Base-by-base conservation (phyloP, 163 green algal species). In the Prototheca stagnorum region DNA sequence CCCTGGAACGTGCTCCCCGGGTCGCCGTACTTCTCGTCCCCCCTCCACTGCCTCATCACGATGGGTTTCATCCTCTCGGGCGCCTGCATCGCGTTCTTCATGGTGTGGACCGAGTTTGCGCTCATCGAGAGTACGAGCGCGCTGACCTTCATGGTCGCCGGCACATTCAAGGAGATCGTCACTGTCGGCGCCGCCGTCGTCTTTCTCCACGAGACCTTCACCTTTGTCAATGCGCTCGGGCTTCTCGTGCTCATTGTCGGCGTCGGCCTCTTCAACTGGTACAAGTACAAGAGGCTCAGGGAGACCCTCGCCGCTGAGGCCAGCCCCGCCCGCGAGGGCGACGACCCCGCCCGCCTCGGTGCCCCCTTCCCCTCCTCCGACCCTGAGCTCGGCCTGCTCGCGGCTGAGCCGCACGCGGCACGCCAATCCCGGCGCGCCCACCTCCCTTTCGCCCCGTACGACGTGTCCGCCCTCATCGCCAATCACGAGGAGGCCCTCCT, bases 91-190 rank as follows among this genome's bases (percentile, higher is more conserved):
- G 82, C 81, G 1, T 91, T 93, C 53, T 40, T 78, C 8, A 89
- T 93, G 78, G 65, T 77, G n/a, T 78, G 68, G 65, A 45, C 56
- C 7, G 72, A 81, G 64, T 81, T 81, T 49, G 62, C 59, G 20
- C 66, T 80, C 47, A 89, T 89, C 39, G 56, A 64, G 19, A 69
- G 86, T 61, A 94, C 84, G 2, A 82, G 65, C 3, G 82, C 84
- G 15, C 70, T 94, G 5, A 92, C 82, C 2, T 92, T 94, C 67
- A 92, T 92, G 77, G 78, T 94, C 7, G 82, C 82, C 0, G 82
- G 84, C 16, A 91, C 79, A 1, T 79, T 84, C 49, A 94, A 94
- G 59, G 84, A 94, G 59, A 70, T 94, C 29, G 62, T 88, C 1
- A 89, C 68, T 68, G 78, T 93, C 2, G 53, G 81, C 6, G 67